Percentiles rank a stretch among this genome's conserved stretches.
phyloP scores from a whole-genome alignment of 306 rosid species.

The Quercus rubra region DNA sequence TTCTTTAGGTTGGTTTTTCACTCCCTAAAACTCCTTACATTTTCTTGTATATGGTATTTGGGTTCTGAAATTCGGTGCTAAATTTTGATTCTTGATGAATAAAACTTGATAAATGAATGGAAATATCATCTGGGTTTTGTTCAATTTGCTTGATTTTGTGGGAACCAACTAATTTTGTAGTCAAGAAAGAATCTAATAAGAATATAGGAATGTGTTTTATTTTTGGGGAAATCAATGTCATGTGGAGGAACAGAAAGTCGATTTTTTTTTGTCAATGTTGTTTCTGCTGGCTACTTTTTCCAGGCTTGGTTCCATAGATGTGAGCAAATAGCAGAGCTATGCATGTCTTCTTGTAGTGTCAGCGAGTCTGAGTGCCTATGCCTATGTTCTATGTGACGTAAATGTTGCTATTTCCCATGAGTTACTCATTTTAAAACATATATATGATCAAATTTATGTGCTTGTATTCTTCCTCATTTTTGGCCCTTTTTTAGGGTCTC shows the following conservation, averaged over 20 bases:
- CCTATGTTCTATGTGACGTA: no score
- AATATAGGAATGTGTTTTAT: not conserved
- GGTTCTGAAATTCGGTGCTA: slow-evolving; percentile 1
- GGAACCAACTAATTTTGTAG: not conserved
- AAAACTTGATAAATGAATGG: not conserved
- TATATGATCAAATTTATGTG: not conserved
- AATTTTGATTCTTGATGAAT: not conserved
- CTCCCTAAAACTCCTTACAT: not conserved
- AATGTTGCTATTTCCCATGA: not conserved
- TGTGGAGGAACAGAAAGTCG: not conserved
- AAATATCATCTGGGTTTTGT: slow-evolving; percentile 2
- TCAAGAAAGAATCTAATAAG: not conserved
- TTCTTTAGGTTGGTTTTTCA: slow-evolving; percentile 25
- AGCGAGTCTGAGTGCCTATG: no score
- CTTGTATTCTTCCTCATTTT: not conserved
- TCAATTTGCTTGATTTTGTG: not conserved
- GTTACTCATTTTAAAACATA: not conserved
- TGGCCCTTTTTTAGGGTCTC: not conserved
- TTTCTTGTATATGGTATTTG: not conserved
- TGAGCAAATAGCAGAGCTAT: not conserved
- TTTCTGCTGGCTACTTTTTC: not conserved
- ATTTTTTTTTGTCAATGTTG: not conserved
- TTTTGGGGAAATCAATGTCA: not conserved
- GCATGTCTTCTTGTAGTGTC: no score
- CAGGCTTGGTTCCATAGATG: not conserved